phyloP scores from a whole-genome alignment of 2,329 filamentous ascomycete genomes.

The Cladophialophora carrionii region DNA sequence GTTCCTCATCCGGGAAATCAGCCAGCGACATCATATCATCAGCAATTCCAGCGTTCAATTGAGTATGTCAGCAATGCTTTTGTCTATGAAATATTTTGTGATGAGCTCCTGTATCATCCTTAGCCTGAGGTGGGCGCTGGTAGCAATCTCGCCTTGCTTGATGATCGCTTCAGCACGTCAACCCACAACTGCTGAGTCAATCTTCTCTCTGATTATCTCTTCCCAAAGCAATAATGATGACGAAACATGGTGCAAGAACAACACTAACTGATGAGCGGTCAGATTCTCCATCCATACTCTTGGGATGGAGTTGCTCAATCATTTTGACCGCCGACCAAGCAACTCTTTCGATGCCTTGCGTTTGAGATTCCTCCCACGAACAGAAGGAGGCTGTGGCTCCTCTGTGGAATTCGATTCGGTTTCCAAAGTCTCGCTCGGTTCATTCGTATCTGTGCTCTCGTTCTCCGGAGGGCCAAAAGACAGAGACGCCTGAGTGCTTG shows the following conservation, averaged over 20 bases:
- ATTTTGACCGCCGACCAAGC: background rate
- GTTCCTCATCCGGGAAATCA: background rate
- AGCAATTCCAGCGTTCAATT: background rate
- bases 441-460: background rate
- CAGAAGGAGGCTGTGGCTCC: background rate
- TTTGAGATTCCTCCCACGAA: background rate
- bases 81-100: slow-evolving; percentile 49
- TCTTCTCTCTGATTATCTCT: slow-evolving; percentile 51
- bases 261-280: background rate
- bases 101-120: slow-evolving; percentile 98
- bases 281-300: background rate
- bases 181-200: slow-evolving; percentile 48
- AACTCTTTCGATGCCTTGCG: slow-evolving; percentile 10
- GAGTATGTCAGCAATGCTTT: slow-evolving; percentile 22
- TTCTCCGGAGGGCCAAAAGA: background rate
- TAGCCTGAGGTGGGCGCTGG: slow-evolving; percentile 68
- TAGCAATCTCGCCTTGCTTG: slow-evolving; percentile 34
- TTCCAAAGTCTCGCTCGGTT: background rate
- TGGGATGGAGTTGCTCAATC: background rate
- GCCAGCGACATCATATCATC: background rate
- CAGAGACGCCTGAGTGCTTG: background rate
- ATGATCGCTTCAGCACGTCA: slow-evolving; percentile 42
- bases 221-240: background rate
- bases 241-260: background rate
- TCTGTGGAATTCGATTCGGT: background rate